A percentile compares a stretch with the other conserved stretches of the same genome.
These are phyloP conservation scores for Fusarium floridanum DNA, from an alignment of 2,329 filamentous ascomycete genomes.

Conservation along the genomic window DNA sequence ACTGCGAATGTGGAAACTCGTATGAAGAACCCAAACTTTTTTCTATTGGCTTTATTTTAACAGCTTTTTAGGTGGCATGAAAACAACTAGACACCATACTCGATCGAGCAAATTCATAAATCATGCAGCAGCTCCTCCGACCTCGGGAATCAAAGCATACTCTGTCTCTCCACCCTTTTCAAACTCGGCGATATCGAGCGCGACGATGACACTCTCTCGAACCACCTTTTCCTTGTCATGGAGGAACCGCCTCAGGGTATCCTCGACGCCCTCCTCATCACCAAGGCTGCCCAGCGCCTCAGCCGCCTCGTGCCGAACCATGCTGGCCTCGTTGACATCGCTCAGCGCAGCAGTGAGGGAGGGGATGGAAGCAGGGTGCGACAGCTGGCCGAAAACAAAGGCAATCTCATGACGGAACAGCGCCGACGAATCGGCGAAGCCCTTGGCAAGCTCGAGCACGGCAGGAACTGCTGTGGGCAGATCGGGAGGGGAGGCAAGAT, in stretches of 20 bases:
- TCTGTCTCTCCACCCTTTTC: constrained; percentile 90
- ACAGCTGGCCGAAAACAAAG: constrained; percentile 97
- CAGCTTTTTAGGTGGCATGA: constrained; percentile 62
- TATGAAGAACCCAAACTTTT: constrained; percentile 54
- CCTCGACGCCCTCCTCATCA: constrained; percentile 93
- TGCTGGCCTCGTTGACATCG: constrained; percentile 85
- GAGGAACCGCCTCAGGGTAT: constrained; percentile 83
- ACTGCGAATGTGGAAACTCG: constrained; percentile 88
- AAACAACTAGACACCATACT: constrained; percentile 65
- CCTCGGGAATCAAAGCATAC: constrained; percentile 89
- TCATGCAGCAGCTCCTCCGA: constrained; percentile 58
- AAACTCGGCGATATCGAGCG: constrained; percentile 97
- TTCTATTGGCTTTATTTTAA: constrained; percentile 41
- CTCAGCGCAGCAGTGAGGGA: constrained; percentile 84
- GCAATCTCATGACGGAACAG: constrained; percentile 98
- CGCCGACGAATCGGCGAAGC: constrained; percentile 86
- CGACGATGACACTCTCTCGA: constrained; percentile 93
- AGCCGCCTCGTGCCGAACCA: constrained; percentile 98
- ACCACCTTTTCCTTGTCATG: constrained; percentile 94
- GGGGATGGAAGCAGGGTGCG: constrained; percentile 96
- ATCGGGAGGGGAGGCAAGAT: constrained; percentile 93
- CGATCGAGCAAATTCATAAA: constrained; percentile 34
- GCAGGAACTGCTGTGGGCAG: constrained; percentile 91
- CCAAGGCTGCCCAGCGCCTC: constrained; percentile 95
- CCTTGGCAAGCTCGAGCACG: constrained; percentile 85